Conservation (phyloP, 1,284 basidiomycete genomes). For the Rhizoctonia solani region DNA sequence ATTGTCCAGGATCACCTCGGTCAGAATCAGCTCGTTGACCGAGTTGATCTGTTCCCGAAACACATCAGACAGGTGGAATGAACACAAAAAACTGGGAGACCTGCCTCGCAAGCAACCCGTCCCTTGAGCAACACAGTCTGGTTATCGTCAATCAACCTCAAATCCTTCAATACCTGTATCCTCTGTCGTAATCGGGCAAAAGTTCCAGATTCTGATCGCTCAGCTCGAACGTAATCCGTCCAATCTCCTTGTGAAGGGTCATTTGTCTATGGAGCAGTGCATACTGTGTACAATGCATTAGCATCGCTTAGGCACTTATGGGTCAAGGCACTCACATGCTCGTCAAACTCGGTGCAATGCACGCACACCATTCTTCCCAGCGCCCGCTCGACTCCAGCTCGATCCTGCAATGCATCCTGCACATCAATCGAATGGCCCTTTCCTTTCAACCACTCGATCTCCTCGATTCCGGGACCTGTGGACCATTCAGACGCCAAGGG, state of each 20-base stretch:
- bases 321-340: constrained; percentile 57
- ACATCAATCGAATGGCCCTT: constrained; percentile 88
- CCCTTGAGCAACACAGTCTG: constrained; percentile 95
- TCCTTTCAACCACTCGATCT: constrained; percentile 81
- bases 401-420: constrained; percentile 75
- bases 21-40: constrained; percentile 91
- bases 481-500: constrained; percentile 60
- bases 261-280: constrained; percentile 73
- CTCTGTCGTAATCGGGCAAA: constrained; percentile 97
- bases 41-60: constrained; percentile 92
- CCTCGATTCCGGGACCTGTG: constrained; percentile 56
- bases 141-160: constrained; percentile 92
- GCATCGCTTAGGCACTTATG: neutral
- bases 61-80: neutral
- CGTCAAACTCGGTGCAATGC: constrained; percentile 65
- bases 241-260: constrained; percentile 72
- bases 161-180: constrained; percentile 86
- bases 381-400: constrained; percentile 57
- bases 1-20: constrained; percentile 97
- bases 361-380: constrained; percentile 56
- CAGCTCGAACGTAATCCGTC: constrained; percentile 73
- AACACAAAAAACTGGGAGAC: constrained; percentile 27
- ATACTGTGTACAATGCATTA: constrained; percentile 62
- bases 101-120: constrained; percentile 94
- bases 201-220: constrained; percentile 97